A percentile compares a stretch with the other conserved stretches of the same genome.
These are phyloP conservation scores for Candida sanyaensis DNA, from an alignment of 1,139 yeast species.

Conservation along the genomic window DNA sequence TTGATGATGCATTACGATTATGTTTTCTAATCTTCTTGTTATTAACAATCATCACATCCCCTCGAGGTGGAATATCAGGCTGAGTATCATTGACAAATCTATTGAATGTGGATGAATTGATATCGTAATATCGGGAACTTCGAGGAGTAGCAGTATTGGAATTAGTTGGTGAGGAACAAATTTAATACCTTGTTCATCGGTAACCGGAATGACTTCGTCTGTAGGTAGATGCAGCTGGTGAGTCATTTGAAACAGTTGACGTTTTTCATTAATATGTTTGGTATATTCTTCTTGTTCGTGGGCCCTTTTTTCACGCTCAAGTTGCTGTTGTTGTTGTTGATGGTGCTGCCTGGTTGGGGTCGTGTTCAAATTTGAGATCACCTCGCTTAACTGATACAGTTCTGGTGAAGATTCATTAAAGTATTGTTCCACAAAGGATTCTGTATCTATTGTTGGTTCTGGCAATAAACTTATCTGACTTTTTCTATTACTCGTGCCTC, in stretches of 20 bases:
- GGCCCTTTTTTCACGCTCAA: conserved; percentile 2
- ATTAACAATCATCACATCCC: conserved; percentile 29
- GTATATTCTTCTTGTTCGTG: conserved; percentile 4
- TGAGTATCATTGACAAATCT: conserved; percentile 29
- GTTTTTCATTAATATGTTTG: conserved; percentile 1
- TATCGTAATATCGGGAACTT: conserved; percentile 11
- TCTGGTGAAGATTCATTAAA: conserved; percentile 12
- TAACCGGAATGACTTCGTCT: conserved; percentile 5
- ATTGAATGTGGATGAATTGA: conserved; percentile 18
- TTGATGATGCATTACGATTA: conserved; percentile 15
- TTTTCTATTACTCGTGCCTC: conserved; percentile 5
- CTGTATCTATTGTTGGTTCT: conserved; percentile 15
- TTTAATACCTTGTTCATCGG: conserved; percentile 7
- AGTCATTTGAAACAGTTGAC: conserved; percentile 3
- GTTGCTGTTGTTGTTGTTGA: conserved; percentile 4
- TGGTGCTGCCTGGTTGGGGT: conserved; percentile 4
- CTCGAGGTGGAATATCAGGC: conserved; percentile 38
- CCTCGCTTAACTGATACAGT: conserved; percentile 9
- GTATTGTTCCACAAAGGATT: conserved; percentile 15
- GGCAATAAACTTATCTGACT: conserved; percentile 13
- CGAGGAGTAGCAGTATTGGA: conserved; percentile 9
- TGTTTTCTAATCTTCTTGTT: conserved; percentile 25
- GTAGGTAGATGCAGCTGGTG: neutral
- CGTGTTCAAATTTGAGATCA: conserved; percentile 5
- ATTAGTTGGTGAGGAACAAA: conserved; percentile 7